Base-by-base conservation (phyloP, 768 basidiomycete species). In the Mrakia gelida region DNA sequence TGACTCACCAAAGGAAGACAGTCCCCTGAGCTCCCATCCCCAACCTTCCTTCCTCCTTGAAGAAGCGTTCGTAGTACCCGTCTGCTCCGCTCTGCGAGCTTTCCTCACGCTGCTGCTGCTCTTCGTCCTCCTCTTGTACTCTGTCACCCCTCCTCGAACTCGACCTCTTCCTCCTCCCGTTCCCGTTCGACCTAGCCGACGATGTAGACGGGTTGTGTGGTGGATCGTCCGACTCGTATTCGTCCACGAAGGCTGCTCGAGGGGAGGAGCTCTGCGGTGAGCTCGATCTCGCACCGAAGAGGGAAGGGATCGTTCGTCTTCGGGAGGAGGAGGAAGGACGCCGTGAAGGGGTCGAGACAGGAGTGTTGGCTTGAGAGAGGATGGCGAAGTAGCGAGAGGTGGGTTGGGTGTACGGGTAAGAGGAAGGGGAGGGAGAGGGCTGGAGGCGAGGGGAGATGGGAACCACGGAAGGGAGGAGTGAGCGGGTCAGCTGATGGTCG, bases 21-120 rank as follows among this genome's bases (percentile, higher is more conserved):
- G 88, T 91, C 1, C 96, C 95, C 81, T 94, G 94, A 0, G 95
- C 95, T 62, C 95, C 95, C 93, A 97, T 70, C 10, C 95, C 95
- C 9, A 98, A 87, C 78, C 91, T 89, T 79, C 88, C 90, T 80
- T 95, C 93, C 81, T 97, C 95, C 77, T 91, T 89, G 82, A 98
- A 98, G 86, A 96, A 98, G 0, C 92, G 88, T 80, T 91, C 89
- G 85, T 95, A 96, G 83, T 98, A 98, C 0, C 95, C 95, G 74
- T 94, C 91, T 0, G 94, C 93, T 34, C 75, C 78, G 8, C 10
- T 30, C 52, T 70, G 59, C 41, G 16, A 18, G 4, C 45, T 71
- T 18, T 30, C 28, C 30, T 45, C 41, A n/a, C n/a, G n/a, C n/a
- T n/a, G n/a, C 30, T 67, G 41, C 49, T 72, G 49, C 30, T 18